phyloP scores from a whole-genome alignment of 176 grass and related monocot genomes.

The Ananas comosus region DNA sequence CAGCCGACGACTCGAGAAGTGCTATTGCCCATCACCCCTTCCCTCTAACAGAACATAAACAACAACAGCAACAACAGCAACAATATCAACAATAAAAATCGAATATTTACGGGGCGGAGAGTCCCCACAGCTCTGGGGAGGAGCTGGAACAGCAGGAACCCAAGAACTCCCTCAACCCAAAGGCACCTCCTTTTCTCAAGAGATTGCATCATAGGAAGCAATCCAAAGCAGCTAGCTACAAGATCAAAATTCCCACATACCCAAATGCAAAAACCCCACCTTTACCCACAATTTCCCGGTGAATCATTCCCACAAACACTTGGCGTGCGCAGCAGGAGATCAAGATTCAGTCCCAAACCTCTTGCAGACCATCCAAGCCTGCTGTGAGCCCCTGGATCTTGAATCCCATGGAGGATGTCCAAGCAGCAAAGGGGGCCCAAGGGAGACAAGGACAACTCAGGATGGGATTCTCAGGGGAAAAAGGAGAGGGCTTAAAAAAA shows the following conservation, averaged over 20 bases:
- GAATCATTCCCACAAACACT: neutral
- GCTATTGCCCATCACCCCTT: slow-evolving; percentile 61
- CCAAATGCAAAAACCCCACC: neutral
- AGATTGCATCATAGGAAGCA: slow-evolving; percentile 7
- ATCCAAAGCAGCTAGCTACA: neutral
- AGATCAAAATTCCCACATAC: neutral
- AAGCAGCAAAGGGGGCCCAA: neutral
- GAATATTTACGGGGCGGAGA: neutral
- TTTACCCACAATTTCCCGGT: neutral
- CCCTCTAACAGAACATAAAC: slow-evolving; percentile 12
- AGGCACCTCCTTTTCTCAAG: slow-evolving; percentile 1
- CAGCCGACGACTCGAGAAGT: slow-evolving; percentile 82
- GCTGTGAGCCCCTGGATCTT: neutral
- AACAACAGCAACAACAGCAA: slow-evolving; percentile 12
- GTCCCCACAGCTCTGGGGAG: neutral
- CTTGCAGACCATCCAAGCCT: neutral
- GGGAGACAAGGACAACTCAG: too few species aligned
- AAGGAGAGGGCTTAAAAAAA: neutral
- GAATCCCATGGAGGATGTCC: neutral
- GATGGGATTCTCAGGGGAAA: too few species aligned
- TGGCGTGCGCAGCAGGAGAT: neutral
- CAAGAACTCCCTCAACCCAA: slow-evolving; percentile 7
- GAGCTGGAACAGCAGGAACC: neutral
- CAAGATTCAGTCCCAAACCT: neutral
- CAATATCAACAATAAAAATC: neutral